Conservation (phyloP, 495 filamentous ascomycete species). For the Lophiotrema nucula region DNA sequence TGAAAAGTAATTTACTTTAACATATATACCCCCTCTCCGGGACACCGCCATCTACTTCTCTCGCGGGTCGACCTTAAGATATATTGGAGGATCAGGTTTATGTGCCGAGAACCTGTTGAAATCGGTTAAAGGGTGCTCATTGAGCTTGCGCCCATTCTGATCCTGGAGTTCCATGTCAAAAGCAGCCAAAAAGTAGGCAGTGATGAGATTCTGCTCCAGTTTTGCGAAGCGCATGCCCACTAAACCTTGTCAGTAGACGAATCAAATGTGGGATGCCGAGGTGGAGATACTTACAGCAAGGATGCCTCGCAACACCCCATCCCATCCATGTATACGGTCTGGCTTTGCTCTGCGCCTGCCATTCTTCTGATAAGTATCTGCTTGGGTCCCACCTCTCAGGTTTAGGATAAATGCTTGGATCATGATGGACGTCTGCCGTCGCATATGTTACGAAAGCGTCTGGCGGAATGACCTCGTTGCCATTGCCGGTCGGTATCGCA, state of each 20-base stretch:
- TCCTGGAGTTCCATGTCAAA: constrained; percentile 30
- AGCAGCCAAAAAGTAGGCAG: constrained; percentile 43
- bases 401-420: constrained; percentile 46
- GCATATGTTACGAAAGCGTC: constrained; percentile 42
- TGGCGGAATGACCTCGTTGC: constrained; percentile 45
- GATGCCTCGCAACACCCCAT: constrained; percentile 50
- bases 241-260: neutral
- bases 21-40: neutral
- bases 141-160: constrained; percentile 8
- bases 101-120: constrained; percentile 15
- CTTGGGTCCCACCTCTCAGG: constrained; percentile 48
- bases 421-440: constrained; percentile 41
- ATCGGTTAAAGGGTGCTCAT: constrained; percentile 1
- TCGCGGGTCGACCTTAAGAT: constrained; percentile 1
- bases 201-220: constrained; percentile 48
- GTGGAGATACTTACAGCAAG: constrained; percentile 37
- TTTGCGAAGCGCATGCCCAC: constrained; percentile 46
- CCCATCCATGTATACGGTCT: constrained; percentile 42
- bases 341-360: constrained; percentile 48
- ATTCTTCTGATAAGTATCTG: constrained; percentile 45
- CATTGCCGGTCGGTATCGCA: constrained; percentile 41
- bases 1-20: neutral
- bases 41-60: constrained; percentile 16
- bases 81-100: constrained; percentile 5
- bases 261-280: neutral